Evolutionary conservation across 2,329 filamentous ascomycete species (phyloP), one percentile per base, ranked within the genome.

Genomic region (Incumbomyces delicatus): DNA sequence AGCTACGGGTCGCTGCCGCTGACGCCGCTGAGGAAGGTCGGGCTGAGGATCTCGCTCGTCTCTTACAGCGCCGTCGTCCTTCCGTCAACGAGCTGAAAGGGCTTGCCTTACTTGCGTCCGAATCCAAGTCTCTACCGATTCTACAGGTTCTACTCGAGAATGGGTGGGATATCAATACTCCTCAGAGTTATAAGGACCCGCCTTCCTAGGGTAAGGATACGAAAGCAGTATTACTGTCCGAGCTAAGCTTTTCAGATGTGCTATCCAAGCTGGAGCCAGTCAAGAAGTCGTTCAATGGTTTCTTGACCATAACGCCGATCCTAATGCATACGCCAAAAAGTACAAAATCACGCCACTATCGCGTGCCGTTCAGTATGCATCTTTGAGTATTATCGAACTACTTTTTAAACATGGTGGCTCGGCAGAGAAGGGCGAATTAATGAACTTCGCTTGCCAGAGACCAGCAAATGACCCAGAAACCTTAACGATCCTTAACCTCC

Each of bases 261-360:
- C 90, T 96, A 67, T 80, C 87, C 54, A 92, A 98, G 68, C 92
- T 98, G 67, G 86, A 90, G 58, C 80, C 90, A 52, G 84, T 98
- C 31, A 76, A 77, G 57, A 83, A 78, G 58, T 74, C 86, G 44
- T 92, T 98, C 53, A 79, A 85, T 56, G 83, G 92, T 40, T 84
- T 84, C 16, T 27, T 27, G 22, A 27, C 8, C 22, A 36, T 36
- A 11, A 18, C n/a, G 33, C 33, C 17, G 33, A 36, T 36, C n/a
- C 17, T 18, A 36, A 36, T 18, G 33, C 33, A 36, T 36, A 36
- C 33, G 33, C 33, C 6, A 36, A 36, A 18, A 18, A 14, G n/a
- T 36, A 14, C 11, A 36, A 36, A 36, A 14, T 36, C 6, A 36
- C 33, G 17, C 33, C 33, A 14, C 33, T 36, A 14, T 14, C n/a